These are phyloP conservation scores for Ceratobasidium sp. DNA, from an alignment of 1,284 basidiomycete genomes.

Conservation along the genomic window DNA sequence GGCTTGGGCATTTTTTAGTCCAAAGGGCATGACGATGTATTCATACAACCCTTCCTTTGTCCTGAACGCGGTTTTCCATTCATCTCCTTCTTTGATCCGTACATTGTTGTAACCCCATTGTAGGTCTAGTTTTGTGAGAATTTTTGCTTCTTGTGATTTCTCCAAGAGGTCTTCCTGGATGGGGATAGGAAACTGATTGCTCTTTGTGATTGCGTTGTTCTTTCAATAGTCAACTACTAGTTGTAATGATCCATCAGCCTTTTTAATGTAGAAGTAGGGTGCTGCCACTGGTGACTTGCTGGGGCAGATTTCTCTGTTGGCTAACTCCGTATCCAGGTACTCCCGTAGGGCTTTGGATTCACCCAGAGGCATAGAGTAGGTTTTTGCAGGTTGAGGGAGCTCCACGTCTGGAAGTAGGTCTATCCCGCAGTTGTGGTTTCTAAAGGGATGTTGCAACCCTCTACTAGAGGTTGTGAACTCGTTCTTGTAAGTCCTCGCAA, in stretches of 20 bases:
- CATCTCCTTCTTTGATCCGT: conserved; percentile 48
- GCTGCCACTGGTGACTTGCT: not conserved
- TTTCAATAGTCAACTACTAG: conserved; percentile 59
- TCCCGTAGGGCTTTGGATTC: conserved; percentile 10
- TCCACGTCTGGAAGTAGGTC: too few relatives aligned
- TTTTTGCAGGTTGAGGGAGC: too few relatives aligned
- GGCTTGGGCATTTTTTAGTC: conserved; percentile 57
- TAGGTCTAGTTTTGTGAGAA: conserved; percentile 53
- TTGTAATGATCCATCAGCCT: conserved; percentile 55
- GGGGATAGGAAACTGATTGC: conserved; percentile 48
- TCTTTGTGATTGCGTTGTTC: conserved; percentile 55
- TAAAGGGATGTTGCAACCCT: too few relatives aligned
- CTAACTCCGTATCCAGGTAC: conserved; percentile 15
- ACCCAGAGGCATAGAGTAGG: conserved; percentile 11
- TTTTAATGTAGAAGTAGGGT: conserved; percentile 43
- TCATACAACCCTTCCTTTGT: conserved; percentile 56
- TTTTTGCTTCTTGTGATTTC: conserved; percentile 45
- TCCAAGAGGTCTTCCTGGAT: conserved; percentile 49
- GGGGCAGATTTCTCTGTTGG: conserved; percentile 7
- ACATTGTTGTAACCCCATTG: conserved; percentile 51
- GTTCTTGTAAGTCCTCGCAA: too few relatives aligned
- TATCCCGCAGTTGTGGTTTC: too few relatives aligned
- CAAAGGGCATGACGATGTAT: conserved; percentile 57
- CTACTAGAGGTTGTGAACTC: too few relatives aligned
- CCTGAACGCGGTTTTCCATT: conserved; percentile 55